Conservation (phyloP, 2,329 filamentous ascomycete genomes). For the Pseudogymnoascus verrucosus region DNA sequence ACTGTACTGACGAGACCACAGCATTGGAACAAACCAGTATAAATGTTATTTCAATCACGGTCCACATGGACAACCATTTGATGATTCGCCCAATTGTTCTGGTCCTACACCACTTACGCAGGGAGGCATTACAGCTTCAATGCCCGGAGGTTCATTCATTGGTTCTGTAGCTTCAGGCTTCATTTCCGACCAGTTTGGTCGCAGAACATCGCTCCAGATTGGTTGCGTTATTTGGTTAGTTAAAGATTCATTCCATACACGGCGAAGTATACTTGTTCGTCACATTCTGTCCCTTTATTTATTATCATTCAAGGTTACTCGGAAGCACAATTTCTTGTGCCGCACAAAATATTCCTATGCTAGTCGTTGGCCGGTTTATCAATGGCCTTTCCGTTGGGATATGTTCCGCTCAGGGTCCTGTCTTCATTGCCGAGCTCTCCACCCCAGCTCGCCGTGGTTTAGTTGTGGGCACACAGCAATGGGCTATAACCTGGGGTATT, state of each 20-base stretch:
- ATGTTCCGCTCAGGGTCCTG: constrained; percentile 58
- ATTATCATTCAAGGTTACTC: constrained; percentile 35
- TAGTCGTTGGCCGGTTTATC: constrained; percentile 49
- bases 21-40: constrained; percentile 43
- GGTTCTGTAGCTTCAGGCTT: constrained; percentile 53
- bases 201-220: constrained; percentile 41
- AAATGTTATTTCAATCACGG: constrained; percentile 42
- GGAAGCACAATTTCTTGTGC: constrained; percentile 53
- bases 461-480: constrained; percentile 66
- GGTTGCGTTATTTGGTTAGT: constrained; percentile 37
- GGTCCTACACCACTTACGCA: constrained; percentile 44
- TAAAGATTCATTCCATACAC: not conserved
- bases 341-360: constrained; percentile 46
- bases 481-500: constrained; percentile 64
- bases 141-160: constrained; percentile 63
- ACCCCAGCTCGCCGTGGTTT: constrained; percentile 50
- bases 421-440: constrained; percentile 62
- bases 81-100: constrained; percentile 34
- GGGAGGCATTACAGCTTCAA: constrained; percentile 60
- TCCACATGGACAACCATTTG: constrained; percentile 32
- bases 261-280: constrained; percentile 29
- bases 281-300: constrained; percentile 12
- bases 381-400: constrained; percentile 55
- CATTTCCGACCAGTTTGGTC: constrained; percentile 47
- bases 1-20: constrained; percentile 32